phyloP scores from a whole-genome alignment of 768 basidiomycete genomes.

The Clathrus columnatus region DNA sequence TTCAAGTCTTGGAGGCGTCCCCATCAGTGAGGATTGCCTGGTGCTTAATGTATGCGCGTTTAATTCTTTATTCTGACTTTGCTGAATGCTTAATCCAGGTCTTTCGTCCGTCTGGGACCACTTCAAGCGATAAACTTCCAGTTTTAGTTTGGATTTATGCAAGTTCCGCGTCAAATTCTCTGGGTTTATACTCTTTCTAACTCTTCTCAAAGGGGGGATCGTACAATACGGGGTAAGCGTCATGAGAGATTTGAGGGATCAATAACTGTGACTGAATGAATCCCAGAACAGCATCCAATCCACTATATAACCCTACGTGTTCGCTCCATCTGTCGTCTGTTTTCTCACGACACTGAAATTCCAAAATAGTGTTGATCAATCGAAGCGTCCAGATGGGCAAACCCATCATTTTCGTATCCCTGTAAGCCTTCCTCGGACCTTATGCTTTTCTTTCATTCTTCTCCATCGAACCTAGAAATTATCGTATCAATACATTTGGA shows the following conservation, averaged over 20 bases:
- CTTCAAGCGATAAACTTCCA: slow-evolving; percentile 19
- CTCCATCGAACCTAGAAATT: slow-evolving; percentile 8
- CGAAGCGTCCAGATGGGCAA: slow-evolving; percentile 36
- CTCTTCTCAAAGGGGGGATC: slow-evolving; percentile 35
- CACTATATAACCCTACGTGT: slow-evolving; percentile 41
- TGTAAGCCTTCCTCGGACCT: slow-evolving; percentile 2
- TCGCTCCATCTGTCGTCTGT: slow-evolving; percentile 8
- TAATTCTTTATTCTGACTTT: background rate
- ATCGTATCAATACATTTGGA: slow-evolving; percentile 15
- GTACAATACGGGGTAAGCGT: slow-evolving; percentile 35
- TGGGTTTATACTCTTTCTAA: background rate
- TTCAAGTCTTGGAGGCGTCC: slow-evolving; percentile 27
- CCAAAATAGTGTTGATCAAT: slow-evolving; percentile 36
- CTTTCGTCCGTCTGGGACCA: slow-evolving; percentile 22
- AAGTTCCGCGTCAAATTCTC: slow-evolving; percentile 8
- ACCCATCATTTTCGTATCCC: slow-evolving; percentile 14
- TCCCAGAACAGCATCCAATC: slow-evolving; percentile 34
- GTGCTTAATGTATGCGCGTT: slow-evolving; percentile 37
- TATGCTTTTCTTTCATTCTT: background rate
- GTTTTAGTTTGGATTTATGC: slow-evolving; percentile 29
- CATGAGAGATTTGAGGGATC: slow-evolving; percentile 21
- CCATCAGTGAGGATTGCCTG: slow-evolving; percentile 45
- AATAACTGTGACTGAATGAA: slow-evolving; percentile 12
- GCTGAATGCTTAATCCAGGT: slow-evolving; percentile 14
- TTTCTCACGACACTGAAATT: background rate